phyloP scores from a whole-genome alignment of 257 asterid genomes.

The Parsonsia alboflavescens region DNA sequence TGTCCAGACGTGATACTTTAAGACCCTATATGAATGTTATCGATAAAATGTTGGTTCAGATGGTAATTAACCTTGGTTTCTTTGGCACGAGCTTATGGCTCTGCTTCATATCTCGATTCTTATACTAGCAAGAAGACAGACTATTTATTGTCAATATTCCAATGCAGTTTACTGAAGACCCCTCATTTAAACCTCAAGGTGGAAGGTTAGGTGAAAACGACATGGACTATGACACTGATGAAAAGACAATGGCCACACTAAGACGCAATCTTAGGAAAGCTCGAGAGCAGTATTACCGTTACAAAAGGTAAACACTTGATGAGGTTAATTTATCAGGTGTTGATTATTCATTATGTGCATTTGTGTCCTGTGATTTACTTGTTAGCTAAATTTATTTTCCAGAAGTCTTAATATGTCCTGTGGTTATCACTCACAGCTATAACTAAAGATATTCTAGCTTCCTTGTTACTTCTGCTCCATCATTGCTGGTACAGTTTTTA shows the following conservation, averaged over 20 bases:
- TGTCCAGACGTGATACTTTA: slow-evolving; percentile 72
- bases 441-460: neutral
- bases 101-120: slow-evolving; percentile 6
- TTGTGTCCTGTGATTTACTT: neutral
- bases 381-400: neutral
- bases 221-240: slow-evolving; percentile 79
- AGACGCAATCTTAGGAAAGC: slow-evolving; percentile 67
- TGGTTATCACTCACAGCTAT: neutral
- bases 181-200: slow-evolving; percentile 76
- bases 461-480: neutral
- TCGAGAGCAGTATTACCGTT: slow-evolving; percentile 57
- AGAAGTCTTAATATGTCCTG: neutral
- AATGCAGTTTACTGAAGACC: slow-evolving; percentile 63
- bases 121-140: neutral
- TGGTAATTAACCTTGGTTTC: slow-evolving; percentile 44
- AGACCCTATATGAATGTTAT: slow-evolving; percentile 66
- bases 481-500: too few relatives aligned
- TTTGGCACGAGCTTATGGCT: neutral
- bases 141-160: slow-evolving; percentile 4
- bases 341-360: neutral
- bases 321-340: neutral
- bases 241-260: slow-evolving; percentile 67
- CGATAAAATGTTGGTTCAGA: slow-evolving; percentile 56
- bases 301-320: slow-evolving; percentile 45
- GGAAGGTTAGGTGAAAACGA: slow-evolving; percentile 72